Base-by-base conservation (phyloP, 192 early-diverging fungal genomes). In the Tieghemiomyces parasiticus region DNA sequence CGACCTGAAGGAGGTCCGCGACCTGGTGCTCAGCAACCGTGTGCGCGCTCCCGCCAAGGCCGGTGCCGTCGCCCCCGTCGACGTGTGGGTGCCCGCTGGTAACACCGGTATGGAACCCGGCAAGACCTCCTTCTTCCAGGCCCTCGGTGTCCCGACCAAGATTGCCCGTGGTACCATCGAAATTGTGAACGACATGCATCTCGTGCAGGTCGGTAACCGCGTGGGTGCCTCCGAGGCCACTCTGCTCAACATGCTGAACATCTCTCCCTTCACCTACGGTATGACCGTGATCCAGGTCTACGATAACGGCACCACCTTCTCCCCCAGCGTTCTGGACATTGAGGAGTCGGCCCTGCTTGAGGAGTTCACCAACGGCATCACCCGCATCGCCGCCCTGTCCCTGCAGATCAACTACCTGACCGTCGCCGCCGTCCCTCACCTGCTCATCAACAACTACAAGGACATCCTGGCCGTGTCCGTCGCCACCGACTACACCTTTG, bases 31-130 rank as follows among this genome's bases (percentile, higher is more conserved):
- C 61, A 75, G 81, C 59, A 95, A 99, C 90, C 90, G 93, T 76
- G 96, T 96, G 55, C 80, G 78, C 60, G 96, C 96, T 63, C 96
- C 96, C 56, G 96, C 93, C 70, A 92, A 90, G 78, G 86, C 91
- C 52, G 91, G 91, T 74, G 91, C 92, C 59, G 35, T 93, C 53
- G 93, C 96, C 68, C 96, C 93, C 64, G 80, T 87, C 70, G 87
- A 92, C 77, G 96, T 95, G 67, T 72, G 75, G 70, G 82, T 95
- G 68, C 92, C 92, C 56, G 91, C 86, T 65, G 87, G 87, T 77
- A 99, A 99, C 90, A 99, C 96, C 67, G 96, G 96, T 79, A 94
- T 97, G 91, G 93, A 96, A 75, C 96, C 96, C 74, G 93, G 93
- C 64, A 91, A 95, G 88, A 97, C 93, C 66, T 95, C 93, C 61